A percentile compares a stretch with the other conserved stretches of the same genome.
Conservation (phyloP, 139 green algal species). For the Chlamydomonas sp. region DNA sequence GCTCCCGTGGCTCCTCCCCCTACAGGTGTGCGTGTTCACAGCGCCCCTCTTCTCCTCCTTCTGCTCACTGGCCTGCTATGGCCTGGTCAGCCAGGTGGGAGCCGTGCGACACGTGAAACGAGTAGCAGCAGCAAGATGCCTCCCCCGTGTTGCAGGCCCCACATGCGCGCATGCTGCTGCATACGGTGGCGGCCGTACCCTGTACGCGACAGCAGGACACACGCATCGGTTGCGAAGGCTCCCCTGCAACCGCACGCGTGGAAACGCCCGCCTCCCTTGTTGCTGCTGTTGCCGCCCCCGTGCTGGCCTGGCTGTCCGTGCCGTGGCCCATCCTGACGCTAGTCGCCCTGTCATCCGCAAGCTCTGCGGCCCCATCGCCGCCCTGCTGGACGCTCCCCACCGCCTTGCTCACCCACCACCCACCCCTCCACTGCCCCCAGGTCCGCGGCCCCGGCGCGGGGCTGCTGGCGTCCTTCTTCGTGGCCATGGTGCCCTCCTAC, state of each 20-base stretch:
- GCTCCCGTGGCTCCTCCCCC: neutral
- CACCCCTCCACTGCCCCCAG: slow-evolving; percentile 43
- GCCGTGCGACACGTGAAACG: neutral
- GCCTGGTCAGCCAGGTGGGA: slow-evolving; percentile 80
- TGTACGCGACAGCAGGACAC: too few relatives aligned
- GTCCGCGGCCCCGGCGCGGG: slow-evolving; percentile 71
- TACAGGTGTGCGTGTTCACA: slow-evolving; percentile 95
- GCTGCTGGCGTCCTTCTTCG: slow-evolving; percentile 86
- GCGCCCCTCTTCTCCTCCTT: slow-evolving; percentile 93
- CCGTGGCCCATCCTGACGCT: slow-evolving; percentile 34
- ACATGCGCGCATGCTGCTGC: too few relatives aligned
- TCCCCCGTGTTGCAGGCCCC: too few relatives aligned
- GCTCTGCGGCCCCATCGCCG: too few relatives aligned
- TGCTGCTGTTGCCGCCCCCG: too few relatives aligned
- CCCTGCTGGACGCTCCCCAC: slow-evolving; percentile 37
- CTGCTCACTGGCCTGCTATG: slow-evolving; percentile 85
- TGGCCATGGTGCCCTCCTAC: slow-evolving; percentile 91
- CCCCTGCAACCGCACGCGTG: too few relatives aligned
- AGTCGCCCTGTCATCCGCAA: too few relatives aligned
- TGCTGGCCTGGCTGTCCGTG: slow-evolving; percentile 5
- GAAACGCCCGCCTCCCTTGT: too few relatives aligned
- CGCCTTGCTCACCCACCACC: neutral
- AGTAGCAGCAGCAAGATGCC: too few relatives aligned
- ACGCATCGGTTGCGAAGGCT: too few relatives aligned
- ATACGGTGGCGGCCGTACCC: too few relatives aligned